A percentile compares a stretch with the other conserved stretches of the same genome.
phyloP scores from a whole-genome alignment of 129 eudicot genomes.

The Escallonia rubra region DNA sequence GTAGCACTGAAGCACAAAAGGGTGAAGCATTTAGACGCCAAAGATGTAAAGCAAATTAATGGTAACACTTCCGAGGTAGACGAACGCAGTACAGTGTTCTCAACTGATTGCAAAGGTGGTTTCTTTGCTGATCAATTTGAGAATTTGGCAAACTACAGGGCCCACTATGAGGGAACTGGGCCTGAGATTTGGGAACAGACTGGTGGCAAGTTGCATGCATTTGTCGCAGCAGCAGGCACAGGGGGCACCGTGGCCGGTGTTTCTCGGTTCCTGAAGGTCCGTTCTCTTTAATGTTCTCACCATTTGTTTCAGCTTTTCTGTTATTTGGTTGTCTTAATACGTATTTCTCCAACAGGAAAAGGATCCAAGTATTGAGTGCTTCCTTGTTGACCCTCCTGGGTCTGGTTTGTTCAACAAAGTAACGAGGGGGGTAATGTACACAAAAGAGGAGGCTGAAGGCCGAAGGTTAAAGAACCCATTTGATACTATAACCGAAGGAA shows the following conservation, averaged over 20 bases:
- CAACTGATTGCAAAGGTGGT: conserved; percentile 66
- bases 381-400: conserved; percentile 93
- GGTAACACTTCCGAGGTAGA: conserved; percentile 25
- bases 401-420: conserved; percentile 94
- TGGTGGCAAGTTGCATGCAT: conserved; percentile 72
- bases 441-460: conserved; percentile 98
- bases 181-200: conserved; percentile 96
- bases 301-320: no score
- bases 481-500: conserved; percentile 95
- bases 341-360: conserved; percentile 46
- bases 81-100: conserved; percentile 16
- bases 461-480: conserved; percentile 89
- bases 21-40: conserved; percentile 11
- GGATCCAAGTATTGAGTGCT: conserved; percentile 68
- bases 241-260: conserved; percentile 96
- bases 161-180: conserved; percentile 95
- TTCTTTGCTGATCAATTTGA: conserved; percentile 96
- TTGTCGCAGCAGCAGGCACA: conserved; percentile 93
- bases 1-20: conserved; percentile 27
- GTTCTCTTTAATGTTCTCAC: not conserved
- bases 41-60: conserved; percentile 24
- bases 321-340: no score
- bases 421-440: conserved; percentile 97
- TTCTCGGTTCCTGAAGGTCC: conserved; percentile 75
- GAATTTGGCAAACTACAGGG: conserved; percentile 83